Conservation (phyloP, 108 stramenopile species). For the Nitzschia sp. region DNA sequence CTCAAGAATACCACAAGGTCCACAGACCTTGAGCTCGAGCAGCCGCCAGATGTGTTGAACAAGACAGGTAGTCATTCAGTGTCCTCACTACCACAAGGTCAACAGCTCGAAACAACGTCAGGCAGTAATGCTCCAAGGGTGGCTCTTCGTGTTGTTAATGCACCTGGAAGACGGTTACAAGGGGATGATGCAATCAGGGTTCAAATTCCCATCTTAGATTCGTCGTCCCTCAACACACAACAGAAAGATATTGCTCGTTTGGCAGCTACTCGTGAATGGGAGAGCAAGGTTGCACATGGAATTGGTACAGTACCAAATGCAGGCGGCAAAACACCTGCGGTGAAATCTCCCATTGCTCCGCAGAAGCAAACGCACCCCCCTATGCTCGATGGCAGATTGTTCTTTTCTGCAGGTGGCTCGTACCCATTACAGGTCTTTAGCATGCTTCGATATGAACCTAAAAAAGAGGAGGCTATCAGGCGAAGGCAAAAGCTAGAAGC, state of each 20-base stretch:
- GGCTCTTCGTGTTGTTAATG: constrained; percentile 30
- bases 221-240: constrained; percentile 21
- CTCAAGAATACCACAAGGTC: constrained; percentile 1
- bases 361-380: constrained; percentile 29
- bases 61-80: neutral
- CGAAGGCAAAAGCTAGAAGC: constrained; percentile 81
- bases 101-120: neutral
- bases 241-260: constrained; percentile 64
- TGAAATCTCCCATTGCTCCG: neutral
- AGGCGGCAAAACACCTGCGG: constrained; percentile 4
- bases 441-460: constrained; percentile 82
- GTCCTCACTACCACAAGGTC: neutral
- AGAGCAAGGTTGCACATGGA: constrained; percentile 65
- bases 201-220: constrained; percentile 45
- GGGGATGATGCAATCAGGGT: constrained; percentile 64
- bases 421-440: constrained; percentile 78
- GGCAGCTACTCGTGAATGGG: constrained; percentile 74
- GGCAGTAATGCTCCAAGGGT: constrained; percentile 12
- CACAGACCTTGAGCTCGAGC: constrained; percentile 63
- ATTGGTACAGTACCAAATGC: neutral
- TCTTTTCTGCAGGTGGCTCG: constrained; percentile 62
- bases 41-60: constrained; percentile 43
- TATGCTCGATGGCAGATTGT: constrained; percentile 76
- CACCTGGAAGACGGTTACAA: constrained; percentile 73
- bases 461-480: constrained; percentile 76